These are phyloP conservation scores for Ambrosiella cleistominuta DNA, from an alignment of 2,329 filamentous ascomycete species.

Conservation along the genomic window DNA sequence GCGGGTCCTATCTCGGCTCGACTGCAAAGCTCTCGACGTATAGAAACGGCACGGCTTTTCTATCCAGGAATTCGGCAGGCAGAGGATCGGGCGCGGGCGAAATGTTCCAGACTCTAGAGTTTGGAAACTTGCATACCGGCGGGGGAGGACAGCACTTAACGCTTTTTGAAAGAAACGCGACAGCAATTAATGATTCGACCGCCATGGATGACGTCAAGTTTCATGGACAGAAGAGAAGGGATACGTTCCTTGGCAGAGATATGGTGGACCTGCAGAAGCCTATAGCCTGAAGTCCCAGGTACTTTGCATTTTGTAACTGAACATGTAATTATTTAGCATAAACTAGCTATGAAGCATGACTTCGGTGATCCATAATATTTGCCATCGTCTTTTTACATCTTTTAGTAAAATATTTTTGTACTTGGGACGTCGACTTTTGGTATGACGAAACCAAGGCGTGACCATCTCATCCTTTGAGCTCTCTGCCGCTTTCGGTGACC, in stretches of 20 bases:
- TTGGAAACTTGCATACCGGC: slow-evolving; percentile 19
- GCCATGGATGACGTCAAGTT: slow-evolving; percentile 24
- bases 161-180: slow-evolving; percentile 41
- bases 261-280: not conserved
- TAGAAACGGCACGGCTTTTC: slow-evolving; percentile 40
- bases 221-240: not conserved
- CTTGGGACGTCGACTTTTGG: not conserved
- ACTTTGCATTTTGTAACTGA: not conserved
- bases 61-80: slow-evolving; percentile 29
- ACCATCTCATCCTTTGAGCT: not conserved
- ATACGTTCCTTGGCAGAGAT: not conserved
- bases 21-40: slow-evolving; percentile 27
- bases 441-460: not conserved
- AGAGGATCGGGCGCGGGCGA: slow-evolving; percentile 34
- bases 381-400: not conserved
- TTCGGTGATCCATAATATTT: not conserved
- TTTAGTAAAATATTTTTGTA: not conserved
- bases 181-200: slow-evolving; percentile 35
- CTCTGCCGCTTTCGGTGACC: not conserved
- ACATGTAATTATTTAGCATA: no score
- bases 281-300: not conserved
- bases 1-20: slow-evolving; percentile 14
- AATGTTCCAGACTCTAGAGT: slow-evolving; percentile 38
- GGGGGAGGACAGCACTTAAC: slow-evolving; percentile 14
- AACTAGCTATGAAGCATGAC: no score